Percentiles rank a stretch among this genome's conserved stretches.
phyloP scores from a whole-genome alignment of 805 yeast species.

The Martiniozyma abietophila region DNA sequence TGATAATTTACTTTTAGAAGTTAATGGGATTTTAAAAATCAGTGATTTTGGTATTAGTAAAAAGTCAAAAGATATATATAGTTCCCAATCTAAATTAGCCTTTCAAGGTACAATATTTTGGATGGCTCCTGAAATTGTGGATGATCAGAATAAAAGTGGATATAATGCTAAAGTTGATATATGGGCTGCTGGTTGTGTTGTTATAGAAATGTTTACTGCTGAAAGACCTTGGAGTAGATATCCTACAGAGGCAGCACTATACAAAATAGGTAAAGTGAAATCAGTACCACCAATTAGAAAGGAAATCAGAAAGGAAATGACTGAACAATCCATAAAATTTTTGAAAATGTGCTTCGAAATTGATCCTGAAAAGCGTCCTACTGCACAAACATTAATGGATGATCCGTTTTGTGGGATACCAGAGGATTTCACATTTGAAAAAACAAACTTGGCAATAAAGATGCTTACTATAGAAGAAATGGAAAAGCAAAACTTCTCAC shows the following conservation, averaged over 20 bases:
- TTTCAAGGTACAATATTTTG: slow-evolving; percentile 93
- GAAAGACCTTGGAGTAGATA: slow-evolving; percentile 95
- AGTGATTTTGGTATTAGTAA: slow-evolving; percentile 96
- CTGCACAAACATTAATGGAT: slow-evolving; percentile 55
- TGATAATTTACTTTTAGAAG: slow-evolving; percentile 78
- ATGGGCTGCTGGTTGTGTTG: slow-evolving; percentile 98
- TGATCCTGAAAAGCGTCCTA: slow-evolving; percentile 82
- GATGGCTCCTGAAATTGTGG: slow-evolving; percentile 99
- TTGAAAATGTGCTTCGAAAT: slow-evolving; percentile 65
- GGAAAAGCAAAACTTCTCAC: slow-evolving; percentile 14
- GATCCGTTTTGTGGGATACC: slow-evolving; percentile 33
- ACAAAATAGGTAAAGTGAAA: slow-evolving; percentile 68
- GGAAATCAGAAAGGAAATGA: slow-evolving; percentile 61
- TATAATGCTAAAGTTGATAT: slow-evolving; percentile 97
- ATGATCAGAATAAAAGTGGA: slow-evolving; percentile 76
- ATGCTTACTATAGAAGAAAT: slow-evolving; percentile 15
- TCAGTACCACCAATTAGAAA: slow-evolving; percentile 94
- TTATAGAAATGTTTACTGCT: slow-evolving; percentile 96
- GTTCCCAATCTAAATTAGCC: slow-evolving; percentile 90
- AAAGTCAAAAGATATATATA: slow-evolving; percentile 73
- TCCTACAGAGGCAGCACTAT: slow-evolving; percentile 91
- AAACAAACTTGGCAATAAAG: slow-evolving; percentile 24
- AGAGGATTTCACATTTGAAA: slow-evolving; percentile 20
- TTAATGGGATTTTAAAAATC: slow-evolving; percentile 90
- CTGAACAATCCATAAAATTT: slow-evolving; percentile 58